Evolutionary conservation across 73 alveolate species (phyloP).

Genomic region (Blepharisma japonicum): DNA sequence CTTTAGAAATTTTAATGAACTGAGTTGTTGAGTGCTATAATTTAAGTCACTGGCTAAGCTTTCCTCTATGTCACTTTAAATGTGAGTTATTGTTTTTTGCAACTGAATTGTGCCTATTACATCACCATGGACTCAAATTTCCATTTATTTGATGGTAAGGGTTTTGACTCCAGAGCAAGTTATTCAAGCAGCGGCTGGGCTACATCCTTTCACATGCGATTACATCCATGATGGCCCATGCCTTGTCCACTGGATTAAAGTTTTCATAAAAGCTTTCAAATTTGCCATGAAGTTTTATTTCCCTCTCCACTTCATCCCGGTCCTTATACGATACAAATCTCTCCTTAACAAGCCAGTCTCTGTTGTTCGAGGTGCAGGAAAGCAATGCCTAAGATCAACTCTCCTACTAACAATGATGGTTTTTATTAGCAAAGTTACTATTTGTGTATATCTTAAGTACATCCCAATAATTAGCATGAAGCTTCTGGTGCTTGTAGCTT

Average conservation of each 20-base stretch:
- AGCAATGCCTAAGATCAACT: neutral
- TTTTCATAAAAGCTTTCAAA: neutral
- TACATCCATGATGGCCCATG: neutral
- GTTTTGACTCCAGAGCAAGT: neutral
- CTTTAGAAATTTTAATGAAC: no score
- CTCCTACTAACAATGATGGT: neutral
- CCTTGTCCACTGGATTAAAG: neutral
- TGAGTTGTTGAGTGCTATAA: no score
- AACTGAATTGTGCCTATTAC: no score
- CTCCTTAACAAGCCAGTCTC: neutral
- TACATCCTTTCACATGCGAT: neutral
- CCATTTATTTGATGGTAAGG: no score
- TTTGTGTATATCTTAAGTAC: conserved; percentile 1
- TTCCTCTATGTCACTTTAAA: no score
- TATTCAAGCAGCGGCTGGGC: neutral
- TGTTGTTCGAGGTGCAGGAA: neutral
- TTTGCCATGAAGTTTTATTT: conserved; percentile 10
- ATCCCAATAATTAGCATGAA: neutral
- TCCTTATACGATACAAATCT: neutral
- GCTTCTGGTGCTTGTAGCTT: neutral
- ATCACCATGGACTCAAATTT: no score
- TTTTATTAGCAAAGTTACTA: neutral
- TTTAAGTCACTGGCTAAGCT: no score
- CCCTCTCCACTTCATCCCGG: neutral
- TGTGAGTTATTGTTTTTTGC: no score